Base-by-base conservation (phyloP, 257 asterid species). In the Primulina tabacum region DNA sequence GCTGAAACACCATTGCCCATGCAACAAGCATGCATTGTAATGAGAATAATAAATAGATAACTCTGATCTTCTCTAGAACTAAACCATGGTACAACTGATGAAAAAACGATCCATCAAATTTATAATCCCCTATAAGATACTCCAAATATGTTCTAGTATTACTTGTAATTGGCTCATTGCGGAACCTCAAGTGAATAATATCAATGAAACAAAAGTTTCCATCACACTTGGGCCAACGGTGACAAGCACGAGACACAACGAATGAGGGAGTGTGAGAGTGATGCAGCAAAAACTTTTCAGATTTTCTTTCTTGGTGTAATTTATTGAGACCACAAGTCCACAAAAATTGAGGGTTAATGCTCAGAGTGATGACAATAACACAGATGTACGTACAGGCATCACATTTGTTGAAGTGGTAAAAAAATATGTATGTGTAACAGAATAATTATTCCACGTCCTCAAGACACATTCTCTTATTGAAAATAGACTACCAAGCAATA, bases 11-110 rank as follows among this genome's bases (percentile, higher is more conserved):
- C 71, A 28, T 18, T 10, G 21, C 37, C 43, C 59, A 64, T 55
- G 62, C 37, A 64, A 21, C 37, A 63, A 63, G 38, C 35, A 40
- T n/a, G 53, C 65, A 26, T 67, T 35, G 24, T 16, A 64, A 63
- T 53, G 66, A 72, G 58, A 16, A 60, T 18, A 26, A 71, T 58
- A 16, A 28, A 28, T 9, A 33, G 43, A 65, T 10, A 32, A 10
- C 4, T 55, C 24, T 55, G 16, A 34, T 4, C 53, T 40, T 68
- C 29, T 33, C 17, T 32, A 47, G 24, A 50, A 58, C n/a, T n/a
- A 29, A 38, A 52, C 33, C 47, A 3, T 67, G 6, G 56, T n/a
- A 68, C 57, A 60, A 14, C 47, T 71, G 52, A 75, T 7, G 53
- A 4, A 26, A n/a, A 21, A 58, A 47, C 53, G 33, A 64, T 34